Conservation (phyloP, 1,284 basidiomycete species). For the Schizopora paradoxa region DNA sequence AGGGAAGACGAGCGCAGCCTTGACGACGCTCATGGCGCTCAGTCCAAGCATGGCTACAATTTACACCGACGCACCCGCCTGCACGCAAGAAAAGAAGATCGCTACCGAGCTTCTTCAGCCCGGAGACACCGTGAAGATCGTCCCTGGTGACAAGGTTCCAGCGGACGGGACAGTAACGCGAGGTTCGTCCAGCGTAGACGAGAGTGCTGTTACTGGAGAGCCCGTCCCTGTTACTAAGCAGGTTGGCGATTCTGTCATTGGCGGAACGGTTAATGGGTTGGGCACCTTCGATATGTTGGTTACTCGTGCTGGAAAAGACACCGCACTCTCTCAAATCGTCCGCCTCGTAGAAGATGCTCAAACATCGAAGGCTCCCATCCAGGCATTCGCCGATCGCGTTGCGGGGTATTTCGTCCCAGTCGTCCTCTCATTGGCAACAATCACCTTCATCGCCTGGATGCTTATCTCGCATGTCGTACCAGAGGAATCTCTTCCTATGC, state of each 20-base stretch:
- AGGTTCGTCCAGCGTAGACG: slow-evolving; percentile 88
- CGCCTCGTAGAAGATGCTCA: slow-evolving; percentile 97
- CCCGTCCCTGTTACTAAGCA: slow-evolving; percentile 87
- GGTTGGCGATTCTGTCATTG: slow-evolving; percentile 81
- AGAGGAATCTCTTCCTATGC: slow-evolving; percentile 63
- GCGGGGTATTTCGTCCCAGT: slow-evolving; percentile 95
- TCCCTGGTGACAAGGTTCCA: slow-evolving; percentile 95
- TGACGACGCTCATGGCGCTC: slow-evolving; percentile 94
- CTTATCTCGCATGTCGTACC: slow-evolving; percentile 62
- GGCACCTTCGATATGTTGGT: slow-evolving; percentile 96
- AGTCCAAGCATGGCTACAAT: slow-evolving; percentile 94
- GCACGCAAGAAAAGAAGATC: slow-evolving; percentile 83
- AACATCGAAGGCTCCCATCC: slow-evolving; percentile 96
- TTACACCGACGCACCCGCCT: slow-evolving; percentile 76
- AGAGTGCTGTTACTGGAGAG: slow-evolving; percentile 97
- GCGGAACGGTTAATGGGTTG: slow-evolving; percentile 94
- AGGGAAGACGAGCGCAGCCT: slow-evolving; percentile 92
- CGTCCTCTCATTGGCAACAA: slow-evolving; percentile 76
- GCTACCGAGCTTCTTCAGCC: slow-evolving; percentile 94
- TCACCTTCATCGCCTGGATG: slow-evolving; percentile 89
- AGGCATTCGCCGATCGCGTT: slow-evolving; percentile 92
- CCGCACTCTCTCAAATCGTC: slow-evolving; percentile 94
- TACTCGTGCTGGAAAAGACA: slow-evolving; percentile 93
- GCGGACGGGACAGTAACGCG: slow-evolving; percentile 89
- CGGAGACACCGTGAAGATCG: slow-evolving; percentile 89